A percentile compares a stretch with the other conserved stretches of the same genome.
Evolutionary conservation across 2,329 filamentous ascomycete species (phyloP).

Genomic region (Botrytis pseudocinerea): DNA sequence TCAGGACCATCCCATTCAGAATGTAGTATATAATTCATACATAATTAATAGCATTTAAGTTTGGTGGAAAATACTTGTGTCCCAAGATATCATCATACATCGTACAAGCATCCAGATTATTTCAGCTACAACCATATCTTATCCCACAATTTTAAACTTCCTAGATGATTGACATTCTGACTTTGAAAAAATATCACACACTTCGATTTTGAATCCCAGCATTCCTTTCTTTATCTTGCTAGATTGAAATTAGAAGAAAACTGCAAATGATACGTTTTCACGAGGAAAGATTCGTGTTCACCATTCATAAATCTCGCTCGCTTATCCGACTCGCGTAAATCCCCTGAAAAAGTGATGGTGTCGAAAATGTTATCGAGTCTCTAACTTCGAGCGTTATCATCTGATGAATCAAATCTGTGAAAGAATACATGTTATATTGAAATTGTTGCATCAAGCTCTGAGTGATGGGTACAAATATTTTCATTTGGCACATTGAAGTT

Average conservation of each 20-base stretch:
- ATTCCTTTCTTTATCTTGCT: background rate
- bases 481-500: background rate
- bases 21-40: background rate
- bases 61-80: background rate
- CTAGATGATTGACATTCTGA: background rate
- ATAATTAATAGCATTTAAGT: no score
- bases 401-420: background rate
- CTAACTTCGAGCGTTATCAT: background rate
- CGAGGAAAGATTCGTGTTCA: background rate
- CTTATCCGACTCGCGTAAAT: background rate
- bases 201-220: background rate
- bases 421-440: background rate
- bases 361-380: background rate
- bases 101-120: background rate
- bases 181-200: background rate
- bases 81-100: background rate
- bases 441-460: background rate
- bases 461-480: background rate
- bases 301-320: background rate
- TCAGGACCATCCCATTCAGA: background rate
- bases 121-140: background rate
- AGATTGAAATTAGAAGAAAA: background rate
- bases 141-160: background rate
- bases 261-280: background rate
- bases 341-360: background rate